phyloP scores from a whole-genome alignment of 345 rosid species.

The Orychophragmus violaceus region DNA sequence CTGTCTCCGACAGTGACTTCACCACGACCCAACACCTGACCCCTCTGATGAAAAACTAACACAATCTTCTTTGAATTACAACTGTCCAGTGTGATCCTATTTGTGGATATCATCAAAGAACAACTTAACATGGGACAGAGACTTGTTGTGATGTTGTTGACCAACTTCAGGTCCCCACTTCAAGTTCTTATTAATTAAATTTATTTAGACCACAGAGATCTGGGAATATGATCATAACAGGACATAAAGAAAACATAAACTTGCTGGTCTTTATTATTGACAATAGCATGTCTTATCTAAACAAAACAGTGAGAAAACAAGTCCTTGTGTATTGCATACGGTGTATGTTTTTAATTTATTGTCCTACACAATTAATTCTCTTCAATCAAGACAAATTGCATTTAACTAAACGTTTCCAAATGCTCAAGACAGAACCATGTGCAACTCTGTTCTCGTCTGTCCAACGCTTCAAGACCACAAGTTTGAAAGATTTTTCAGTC shows the following conservation, averaged over 20 bases:
- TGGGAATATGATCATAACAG: not conserved
- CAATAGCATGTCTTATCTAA: not conserved
- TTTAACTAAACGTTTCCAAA: not conserved
- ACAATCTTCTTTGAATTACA: not conserved
- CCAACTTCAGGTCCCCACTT: slow-evolving; percentile 15
- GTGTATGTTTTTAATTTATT: not conserved
- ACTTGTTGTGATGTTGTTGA: slow-evolving; percentile 17
- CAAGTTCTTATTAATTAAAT: not conserved
- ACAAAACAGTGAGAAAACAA: slow-evolving; percentile 18
- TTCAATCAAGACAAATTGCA: slow-evolving; percentile 1
- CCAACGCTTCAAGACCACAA: slow-evolving; percentile 21
- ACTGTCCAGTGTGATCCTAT: not conserved
- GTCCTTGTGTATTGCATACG: slow-evolving; percentile 11
- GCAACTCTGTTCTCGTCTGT: slow-evolving; percentile 1
- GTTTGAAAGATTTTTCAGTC: slow-evolving; percentile 11
- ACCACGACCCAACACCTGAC: not conserved
- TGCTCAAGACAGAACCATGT: slow-evolving; percentile 20
- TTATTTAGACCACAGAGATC: not conserved
- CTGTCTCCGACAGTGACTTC: not conserved
- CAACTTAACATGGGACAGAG: not conserved
- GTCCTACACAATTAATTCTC: slow-evolving; percentile 1
- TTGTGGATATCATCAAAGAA: not conserved
- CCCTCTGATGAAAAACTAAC: not conserved
- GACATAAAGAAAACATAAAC: slow-evolving; percentile 7
- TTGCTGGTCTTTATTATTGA: not conserved